Conservation (phyloP, 2,329 filamentous ascomycete genomes). For the Xylaria sp. region DNA sequence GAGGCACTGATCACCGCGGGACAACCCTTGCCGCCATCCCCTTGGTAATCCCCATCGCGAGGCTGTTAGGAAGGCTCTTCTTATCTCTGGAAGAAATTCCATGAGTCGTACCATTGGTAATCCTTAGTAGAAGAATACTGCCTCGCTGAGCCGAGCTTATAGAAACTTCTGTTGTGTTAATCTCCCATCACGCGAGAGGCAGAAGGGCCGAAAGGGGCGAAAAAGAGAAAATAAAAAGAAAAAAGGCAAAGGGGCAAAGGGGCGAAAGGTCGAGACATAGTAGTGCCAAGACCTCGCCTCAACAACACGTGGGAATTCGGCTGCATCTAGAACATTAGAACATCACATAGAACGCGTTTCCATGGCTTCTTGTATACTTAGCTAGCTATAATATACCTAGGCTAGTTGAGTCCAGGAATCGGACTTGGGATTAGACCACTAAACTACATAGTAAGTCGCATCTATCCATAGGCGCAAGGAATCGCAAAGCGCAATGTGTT, state of each 20-base stretch:
- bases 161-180: neutral
- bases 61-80: constrained; percentile 3
- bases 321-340: neutral
- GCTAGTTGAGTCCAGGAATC: neutral
- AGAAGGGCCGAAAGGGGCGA: neutral
- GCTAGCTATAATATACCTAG: neutral
- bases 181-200: neutral
- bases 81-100: neutral
- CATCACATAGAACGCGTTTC: constrained; percentile 9
- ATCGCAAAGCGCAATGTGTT: neutral
- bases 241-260: neutral
- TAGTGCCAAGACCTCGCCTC: constrained; percentile 1
- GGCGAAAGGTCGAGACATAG: neutral
- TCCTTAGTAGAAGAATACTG: neutral
- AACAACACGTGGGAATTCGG: neutral
- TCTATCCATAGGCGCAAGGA: constrained; percentile 1
- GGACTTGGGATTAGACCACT: neutral
- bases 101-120: neutral
- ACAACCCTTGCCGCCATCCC: neutral
- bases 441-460: neutral
- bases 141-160: neutral
- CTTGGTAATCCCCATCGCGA: neutral
- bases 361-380: neutral
- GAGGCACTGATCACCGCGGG: neutral
- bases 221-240: neutral